Evolutionary conservation across 1,284 basidiomycete species (phyloP), one percentile per base, ranked within the genome.

Genomic region (Trametes hirsuta): DNA sequence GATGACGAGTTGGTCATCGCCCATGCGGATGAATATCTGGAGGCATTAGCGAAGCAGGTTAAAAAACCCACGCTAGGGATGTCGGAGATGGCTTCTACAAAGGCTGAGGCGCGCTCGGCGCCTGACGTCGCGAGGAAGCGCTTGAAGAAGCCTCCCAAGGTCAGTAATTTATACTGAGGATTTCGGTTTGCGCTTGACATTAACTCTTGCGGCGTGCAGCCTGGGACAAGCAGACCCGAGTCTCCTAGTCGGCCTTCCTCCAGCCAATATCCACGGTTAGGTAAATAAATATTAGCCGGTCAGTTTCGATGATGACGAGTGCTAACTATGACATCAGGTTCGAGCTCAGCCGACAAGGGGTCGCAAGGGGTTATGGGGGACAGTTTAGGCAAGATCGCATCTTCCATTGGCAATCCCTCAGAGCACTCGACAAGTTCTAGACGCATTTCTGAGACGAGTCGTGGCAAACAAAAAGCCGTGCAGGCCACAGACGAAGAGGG

Each of bases 61-160:
- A 3, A 2, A 0, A 11, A 40, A 11, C 4, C 18, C 9, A 11
- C 24, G 0, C 2, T 10, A 6, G 25, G 14, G 18, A 0, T 46
- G 39, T 12, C 22, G n/a, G 8, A 35, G 6, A 42, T 24, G n/a
- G 6, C 46, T 2, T n/a, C 8, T n/a, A 15, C 46, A 6, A 2
- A 41, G 4, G 21, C 39, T 8, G 12, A 8, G 15, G 4, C 40
- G 18, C 15, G 15, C 1, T 6, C 47, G 0, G 15, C 37, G 15
- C 21, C 25, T n/a, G 48, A 35, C 36, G 50, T 47, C 2, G 58
- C 42, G 3, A 59, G 50, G 21, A 54, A 59, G 35, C 41, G 58
- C 8, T 34, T 37, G 40, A 49, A 59, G 40, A 50, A 48, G 22
- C 35, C 48, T 4, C 21, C 24, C 22, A 59, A 54, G 47, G 58